A percentile compares a stretch with the other conserved stretches of the same genome.
These are phyloP conservation scores for Pestalotiopsis sp. DNA, from an alignment of 2,329 filamentous ascomycete species.

Conservation along the genomic window DNA sequence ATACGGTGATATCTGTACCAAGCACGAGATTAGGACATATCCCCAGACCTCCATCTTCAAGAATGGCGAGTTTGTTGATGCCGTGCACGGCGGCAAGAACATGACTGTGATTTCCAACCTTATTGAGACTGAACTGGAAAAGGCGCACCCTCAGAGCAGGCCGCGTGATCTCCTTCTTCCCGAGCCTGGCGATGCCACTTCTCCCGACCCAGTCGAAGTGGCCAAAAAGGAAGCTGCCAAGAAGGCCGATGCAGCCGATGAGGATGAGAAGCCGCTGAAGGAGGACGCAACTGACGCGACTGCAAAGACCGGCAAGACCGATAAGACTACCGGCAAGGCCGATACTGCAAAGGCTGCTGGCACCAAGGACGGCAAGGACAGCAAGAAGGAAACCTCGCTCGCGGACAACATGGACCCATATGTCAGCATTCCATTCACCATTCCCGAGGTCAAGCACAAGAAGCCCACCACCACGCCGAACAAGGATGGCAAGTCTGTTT, in stretches of 20 bases:
- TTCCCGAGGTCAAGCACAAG: constrained; percentile 42
- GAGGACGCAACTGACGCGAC: constrained; percentile 24
- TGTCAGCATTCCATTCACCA: constrained; percentile 10
- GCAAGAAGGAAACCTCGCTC: constrained; percentile 26
- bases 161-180: constrained; percentile 71
- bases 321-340: constrained; percentile 32
- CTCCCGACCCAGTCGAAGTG: constrained; percentile 31
- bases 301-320: constrained; percentile 36
- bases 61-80: constrained; percentile 70
- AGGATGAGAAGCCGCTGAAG: background rate
- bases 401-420: constrained; percentile 14
- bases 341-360: constrained; percentile 30
- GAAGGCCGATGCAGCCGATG: background rate
- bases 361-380: constrained; percentile 18
- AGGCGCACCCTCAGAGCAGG: constrained; percentile 79
- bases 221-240: constrained; percentile 27
- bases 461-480: constrained; percentile 68
- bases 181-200: constrained; percentile 64
- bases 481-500: constrained; percentile 71
- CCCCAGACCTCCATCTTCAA: constrained; percentile 82
- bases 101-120: constrained; percentile 69
- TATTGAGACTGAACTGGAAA: constrained; percentile 77
- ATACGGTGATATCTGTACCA: constrained; percentile 75
- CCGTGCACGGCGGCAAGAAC: constrained; percentile 67
- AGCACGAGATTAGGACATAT: constrained; percentile 69